phyloP scores from a whole-genome alignment of 805 yeast species.

The Cyberlindnera euphorbiae region DNA sequence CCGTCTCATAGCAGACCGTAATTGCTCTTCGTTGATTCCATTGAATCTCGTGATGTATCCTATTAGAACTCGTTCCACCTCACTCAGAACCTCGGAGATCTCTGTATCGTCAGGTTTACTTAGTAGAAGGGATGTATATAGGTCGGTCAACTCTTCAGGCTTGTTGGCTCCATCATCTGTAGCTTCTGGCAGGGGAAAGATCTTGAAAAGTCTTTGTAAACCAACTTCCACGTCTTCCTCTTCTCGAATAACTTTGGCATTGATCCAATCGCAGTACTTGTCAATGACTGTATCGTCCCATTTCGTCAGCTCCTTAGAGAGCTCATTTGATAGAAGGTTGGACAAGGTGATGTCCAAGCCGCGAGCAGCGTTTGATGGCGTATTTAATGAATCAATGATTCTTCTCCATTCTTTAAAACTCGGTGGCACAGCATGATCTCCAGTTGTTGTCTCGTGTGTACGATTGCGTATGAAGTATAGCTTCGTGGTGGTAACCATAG shows the following conservation, averaged over 20 bases:
- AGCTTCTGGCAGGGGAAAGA: conserved; percentile 18
- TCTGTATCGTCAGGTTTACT: background rate
- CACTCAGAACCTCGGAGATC: background rate
- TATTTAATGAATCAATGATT: conserved; percentile 17
- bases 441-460: no score
- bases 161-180: background rate
- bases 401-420: conserved; percentile 19
- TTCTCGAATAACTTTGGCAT: conserved; percentile 30
- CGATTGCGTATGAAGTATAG: conserved; percentile 25
- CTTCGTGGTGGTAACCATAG: conserved; percentile 17
- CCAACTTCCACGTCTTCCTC: conserved; percentile 17
- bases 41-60: no score
- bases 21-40: no score
- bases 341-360: conserved; percentile 12
- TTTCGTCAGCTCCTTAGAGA: conserved; percentile 32
- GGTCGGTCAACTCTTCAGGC: no score
- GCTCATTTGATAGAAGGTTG: conserved; percentile 19
- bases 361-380: conserved; percentile 4
- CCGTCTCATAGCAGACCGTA: background rate
- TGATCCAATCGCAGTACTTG: conserved; percentile 48
- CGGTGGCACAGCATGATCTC: no score
- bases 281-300: conserved; percentile 47
- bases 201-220: conserved; percentile 21
- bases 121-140: no score
- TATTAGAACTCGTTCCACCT: no score